Conservation (phyloP, 2,329 filamentous ascomycete species). For the Colletotrichum falcatum region DNA sequence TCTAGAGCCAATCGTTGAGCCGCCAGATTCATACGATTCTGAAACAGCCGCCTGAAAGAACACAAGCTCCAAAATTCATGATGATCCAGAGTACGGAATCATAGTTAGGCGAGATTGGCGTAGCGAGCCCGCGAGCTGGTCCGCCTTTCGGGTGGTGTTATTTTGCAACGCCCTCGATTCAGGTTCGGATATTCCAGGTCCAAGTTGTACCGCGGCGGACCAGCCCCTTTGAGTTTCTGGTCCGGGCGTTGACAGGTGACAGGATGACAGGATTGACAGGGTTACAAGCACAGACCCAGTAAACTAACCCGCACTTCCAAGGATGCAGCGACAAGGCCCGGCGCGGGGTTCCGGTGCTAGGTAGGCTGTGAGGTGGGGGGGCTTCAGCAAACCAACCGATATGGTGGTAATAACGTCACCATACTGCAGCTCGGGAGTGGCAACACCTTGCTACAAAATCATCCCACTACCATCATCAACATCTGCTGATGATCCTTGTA, state of each 20-base stretch:
- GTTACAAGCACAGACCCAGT: neutral
- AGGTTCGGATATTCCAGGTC: neutral
- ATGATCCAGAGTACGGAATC: neutral
- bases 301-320: conserved; percentile 1
- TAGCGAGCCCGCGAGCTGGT: neutral
- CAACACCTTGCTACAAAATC: conserved; percentile 17
- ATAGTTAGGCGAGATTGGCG: neutral
- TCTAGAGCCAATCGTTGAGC: conserved; percentile 49
- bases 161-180: neutral
- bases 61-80: neutral
- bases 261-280: conserved; percentile 29
- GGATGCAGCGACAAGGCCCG: conserved; percentile 5
- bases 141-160: neutral
- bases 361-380: neutral
- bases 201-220: neutral
- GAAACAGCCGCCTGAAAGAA: conserved; percentile 30
- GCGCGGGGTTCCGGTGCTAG: conserved; percentile 31
- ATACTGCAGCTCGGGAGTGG: conserved; percentile 3
- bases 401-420: conserved; percentile 13
- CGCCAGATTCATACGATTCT: conserved; percentile 42
- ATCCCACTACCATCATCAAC: conserved; percentile 27
- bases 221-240: neutral
- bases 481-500: conserved; percentile 17
- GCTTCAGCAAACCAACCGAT: neutral
- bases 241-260: conserved; percentile 22